A percentile compares a stretch with the other conserved stretches of the same genome.
Conservation (phyloP, 2,329 filamentous ascomycete genomes). For the Colletotrichum noveboracense region DNA sequence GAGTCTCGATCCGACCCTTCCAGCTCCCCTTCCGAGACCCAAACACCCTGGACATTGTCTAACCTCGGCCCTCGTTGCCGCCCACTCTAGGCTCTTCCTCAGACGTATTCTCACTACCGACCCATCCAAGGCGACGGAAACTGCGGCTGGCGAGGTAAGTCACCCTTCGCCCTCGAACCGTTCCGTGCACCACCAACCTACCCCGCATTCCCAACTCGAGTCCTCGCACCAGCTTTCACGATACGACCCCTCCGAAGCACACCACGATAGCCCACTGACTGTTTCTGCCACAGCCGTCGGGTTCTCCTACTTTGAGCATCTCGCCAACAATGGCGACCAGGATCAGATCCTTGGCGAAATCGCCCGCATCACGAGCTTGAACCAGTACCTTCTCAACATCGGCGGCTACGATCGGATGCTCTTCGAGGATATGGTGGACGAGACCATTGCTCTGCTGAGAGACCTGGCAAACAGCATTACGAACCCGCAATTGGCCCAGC, state of each 20-base stretch:
- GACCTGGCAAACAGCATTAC: slow-evolving; percentile 65
- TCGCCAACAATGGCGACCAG: slow-evolving; percentile 71
- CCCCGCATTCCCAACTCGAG: slow-evolving; percentile 17
- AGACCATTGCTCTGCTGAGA: slow-evolving; percentile 71
- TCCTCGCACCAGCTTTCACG: not conserved
- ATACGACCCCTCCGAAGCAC: not conserved
- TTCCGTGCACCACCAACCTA: not conserved
- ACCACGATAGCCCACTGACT: not conserved
- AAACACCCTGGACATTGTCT: slow-evolving; percentile 17
- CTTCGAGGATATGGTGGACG: slow-evolving; percentile 84
- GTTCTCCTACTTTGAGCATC: slow-evolving; percentile 90
- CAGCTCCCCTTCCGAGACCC: not conserved
- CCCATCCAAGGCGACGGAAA: slow-evolving; percentile 91
- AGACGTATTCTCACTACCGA: slow-evolving; percentile 87
- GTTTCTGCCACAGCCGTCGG: slow-evolving; percentile 71
- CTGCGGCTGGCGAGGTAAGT: slow-evolving; percentile 95
- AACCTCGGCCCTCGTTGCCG: not conserved
- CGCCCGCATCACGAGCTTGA: slow-evolving; percentile 73
- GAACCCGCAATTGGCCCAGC: slow-evolving; percentile 61
- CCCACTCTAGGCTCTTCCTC: slow-evolving; percentile 70
- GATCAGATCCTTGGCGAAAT: slow-evolving; percentile 73
- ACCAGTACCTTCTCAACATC: slow-evolving; percentile 70
- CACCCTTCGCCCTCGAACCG: not conserved
- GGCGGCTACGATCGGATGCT: slow-evolving; percentile 75
- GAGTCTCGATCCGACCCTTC: slow-evolving; percentile 39